Percentiles rank a stretch among this genome's conserved stretches.
These are phyloP conservation scores for Kwoniella sp. DNA, from an alignment of 768 basidiomycete genomes.

Conservation along the genomic window DNA sequence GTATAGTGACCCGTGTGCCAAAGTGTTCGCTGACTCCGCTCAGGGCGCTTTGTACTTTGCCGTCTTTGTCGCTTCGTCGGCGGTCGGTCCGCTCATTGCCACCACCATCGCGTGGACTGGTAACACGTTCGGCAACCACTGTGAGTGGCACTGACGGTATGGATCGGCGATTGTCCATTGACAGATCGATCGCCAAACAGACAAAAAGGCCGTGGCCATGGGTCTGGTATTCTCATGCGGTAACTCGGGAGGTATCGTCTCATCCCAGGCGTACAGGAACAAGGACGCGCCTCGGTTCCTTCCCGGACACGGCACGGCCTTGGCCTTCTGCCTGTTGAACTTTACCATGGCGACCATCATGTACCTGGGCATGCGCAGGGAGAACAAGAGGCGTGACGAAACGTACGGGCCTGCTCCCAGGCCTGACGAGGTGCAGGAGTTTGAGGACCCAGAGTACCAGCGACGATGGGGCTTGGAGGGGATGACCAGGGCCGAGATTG, in stretches of 20 bases:
- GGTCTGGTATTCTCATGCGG: conserved; percentile 47
- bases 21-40: background rate
- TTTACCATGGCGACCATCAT: conserved; percentile 41
- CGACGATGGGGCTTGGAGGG: conserved; percentile 38
- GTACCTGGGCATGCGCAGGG: conserved; percentile 39
- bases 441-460: conserved; percentile 29
- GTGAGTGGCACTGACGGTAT: too few relatives aligned
- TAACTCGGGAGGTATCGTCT: conserved; percentile 49
- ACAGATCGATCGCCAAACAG: background rate
- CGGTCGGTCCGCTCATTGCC: conserved; percentile 48
- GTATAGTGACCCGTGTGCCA: background rate
- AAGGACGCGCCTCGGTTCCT: conserved; percentile 40
- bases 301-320: conserved; percentile 47
- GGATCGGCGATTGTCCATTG: background rate
- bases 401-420: conserved; percentile 45
- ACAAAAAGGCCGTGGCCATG: conserved; percentile 42
- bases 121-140: conserved; percentile 46
- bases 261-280: conserved; percentile 45
- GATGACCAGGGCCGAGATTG: conserved; percentile 41
- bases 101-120: conserved; percentile 50
- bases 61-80: conserved; percentile 43
- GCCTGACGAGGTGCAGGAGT: conserved; percentile 23
- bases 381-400: conserved; percentile 50
- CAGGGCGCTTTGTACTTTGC: conserved; percentile 47
- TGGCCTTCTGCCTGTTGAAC: conserved; percentile 41